Evolutionary conservation across 352 stramenopile genomes (phyloP).

Genomic region (Phytophthora sojae): DNA sequence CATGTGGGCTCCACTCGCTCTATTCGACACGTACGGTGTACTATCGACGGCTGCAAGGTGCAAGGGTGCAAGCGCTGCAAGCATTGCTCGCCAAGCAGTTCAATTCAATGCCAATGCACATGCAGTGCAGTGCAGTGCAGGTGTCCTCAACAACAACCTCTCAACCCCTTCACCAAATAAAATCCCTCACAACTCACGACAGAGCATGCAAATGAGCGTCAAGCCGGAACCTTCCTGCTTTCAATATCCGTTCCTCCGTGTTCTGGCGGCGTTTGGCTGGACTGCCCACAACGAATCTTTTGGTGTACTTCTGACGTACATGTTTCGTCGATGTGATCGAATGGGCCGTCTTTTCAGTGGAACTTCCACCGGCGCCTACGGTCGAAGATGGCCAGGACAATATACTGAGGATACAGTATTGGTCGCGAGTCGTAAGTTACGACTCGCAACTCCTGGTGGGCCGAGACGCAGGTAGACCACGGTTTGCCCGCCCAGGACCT

Average conservation of each 20-base stretch:
- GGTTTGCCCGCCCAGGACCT: conserved; percentile 32
- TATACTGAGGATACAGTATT: conserved; percentile 22
- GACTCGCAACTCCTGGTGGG: neutral
- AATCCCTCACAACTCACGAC: neutral
- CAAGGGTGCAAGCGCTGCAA: neutral
- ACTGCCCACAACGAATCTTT: neutral
- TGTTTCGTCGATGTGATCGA: too few species aligned
- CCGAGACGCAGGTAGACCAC: conserved; percentile 38
- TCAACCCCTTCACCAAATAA: neutral
- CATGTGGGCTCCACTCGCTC: neutral
- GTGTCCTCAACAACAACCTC: neutral
- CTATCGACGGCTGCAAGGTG: neutral
- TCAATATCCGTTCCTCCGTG: neutral
- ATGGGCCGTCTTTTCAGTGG: too few species aligned
- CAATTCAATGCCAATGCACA: neutral
- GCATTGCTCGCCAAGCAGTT: neutral
- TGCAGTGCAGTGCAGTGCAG: too few species aligned
- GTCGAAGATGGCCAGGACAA: conserved; percentile 49
- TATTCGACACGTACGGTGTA: neutral
- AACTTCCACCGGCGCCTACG: too few species aligned
- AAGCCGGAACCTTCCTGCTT: neutral
- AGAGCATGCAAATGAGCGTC: neutral
- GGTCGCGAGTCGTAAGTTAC: conserved; percentile 8
- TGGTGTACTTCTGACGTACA: too few species aligned
- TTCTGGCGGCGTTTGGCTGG: too few species aligned